A percentile compares a stretch with the other conserved stretches of the same genome.
Conservation (phyloP, 2,329 filamentous ascomycete genomes). For the Cadophora sp. region DNA sequence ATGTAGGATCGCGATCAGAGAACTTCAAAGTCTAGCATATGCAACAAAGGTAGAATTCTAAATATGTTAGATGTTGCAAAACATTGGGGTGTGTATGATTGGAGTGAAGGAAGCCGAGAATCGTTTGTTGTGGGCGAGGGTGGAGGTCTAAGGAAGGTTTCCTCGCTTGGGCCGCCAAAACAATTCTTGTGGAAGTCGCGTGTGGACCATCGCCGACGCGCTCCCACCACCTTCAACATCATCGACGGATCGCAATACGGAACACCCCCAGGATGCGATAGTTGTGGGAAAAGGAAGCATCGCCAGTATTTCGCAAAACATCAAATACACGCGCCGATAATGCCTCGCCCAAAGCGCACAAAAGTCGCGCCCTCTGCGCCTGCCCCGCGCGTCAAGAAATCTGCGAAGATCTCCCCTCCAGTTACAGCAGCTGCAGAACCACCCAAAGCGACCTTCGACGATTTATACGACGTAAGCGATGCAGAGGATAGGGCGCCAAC, state of each 20-base stretch:
- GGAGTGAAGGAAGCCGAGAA: not conserved
- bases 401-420: constrained; percentile 25
- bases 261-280: constrained; percentile 25
- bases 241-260: constrained; percentile 6
- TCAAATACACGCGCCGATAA: constrained; percentile 23
- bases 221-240: not conserved
- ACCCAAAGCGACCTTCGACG: constrained; percentile 34
- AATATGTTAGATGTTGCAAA: not conserved
- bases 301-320: not conserved
- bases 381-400: constrained; percentile 34
- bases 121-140: constrained; percentile 9
- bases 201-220: constrained; percentile 16
- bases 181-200: constrained; percentile 19
- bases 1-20: not conserved
- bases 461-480: constrained; percentile 45
- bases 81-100: not conserved
- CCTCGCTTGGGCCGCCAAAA: constrained; percentile 17
- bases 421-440: constrained; percentile 19
- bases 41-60: not conserved
- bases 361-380: constrained; percentile 44
- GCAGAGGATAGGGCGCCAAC: constrained; percentile 32
- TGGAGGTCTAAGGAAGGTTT: not conserved
- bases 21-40: not conserved
- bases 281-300: not conserved
- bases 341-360: constrained; percentile 47